Conservation (phyloP, 768 basidiomycete species). For the Hortiboletus flavorubellus region DNA sequence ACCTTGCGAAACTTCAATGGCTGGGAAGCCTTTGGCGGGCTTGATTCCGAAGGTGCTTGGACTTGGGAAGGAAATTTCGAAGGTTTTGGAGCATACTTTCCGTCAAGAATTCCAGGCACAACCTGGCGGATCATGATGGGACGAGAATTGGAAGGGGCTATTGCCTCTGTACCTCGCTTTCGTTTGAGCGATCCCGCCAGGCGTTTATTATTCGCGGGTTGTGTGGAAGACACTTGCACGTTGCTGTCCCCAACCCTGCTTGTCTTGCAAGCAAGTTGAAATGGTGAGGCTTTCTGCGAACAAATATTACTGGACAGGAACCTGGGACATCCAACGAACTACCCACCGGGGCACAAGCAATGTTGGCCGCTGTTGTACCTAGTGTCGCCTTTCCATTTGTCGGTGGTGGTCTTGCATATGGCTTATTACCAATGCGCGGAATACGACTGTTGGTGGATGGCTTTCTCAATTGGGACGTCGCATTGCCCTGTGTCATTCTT, state of each 20-base stretch:
- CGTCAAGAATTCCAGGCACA: constrained; percentile 32
- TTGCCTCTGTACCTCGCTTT: constrained; percentile 21
- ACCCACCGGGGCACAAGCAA: constrained; percentile 19
- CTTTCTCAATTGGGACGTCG: constrained; percentile 49
- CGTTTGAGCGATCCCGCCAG: constrained; percentile 31
- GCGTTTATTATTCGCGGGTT: constrained; percentile 6
- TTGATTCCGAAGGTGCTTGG: constrained; percentile 13
- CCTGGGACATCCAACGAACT: background rate
- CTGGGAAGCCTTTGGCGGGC: constrained; percentile 21
- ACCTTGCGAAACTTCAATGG: constrained; percentile 40
- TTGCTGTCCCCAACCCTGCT: constrained; percentile 4
- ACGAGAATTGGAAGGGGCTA: constrained; percentile 19
- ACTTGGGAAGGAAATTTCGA: constrained; percentile 13
- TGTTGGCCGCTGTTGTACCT: constrained; percentile 4
- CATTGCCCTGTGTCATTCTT: constrained; percentile 21
- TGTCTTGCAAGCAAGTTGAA: constrained; percentile 11
- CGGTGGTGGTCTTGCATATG: constrained; percentile 45
- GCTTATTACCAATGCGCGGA: constrained; percentile 57
- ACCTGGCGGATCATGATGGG: constrained; percentile 37
- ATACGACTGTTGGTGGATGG: constrained; percentile 50
- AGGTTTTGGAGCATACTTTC: constrained; percentile 28
- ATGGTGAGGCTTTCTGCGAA: constrained; percentile 10
- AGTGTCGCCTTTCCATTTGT: constrained; percentile 3
- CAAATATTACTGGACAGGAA: background rate
- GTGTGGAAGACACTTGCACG: constrained; percentile 8